Evolutionary conservation across 192 early-diverging fungal species (phyloP).

Genomic region (Rhizophagus sp.): DNA sequence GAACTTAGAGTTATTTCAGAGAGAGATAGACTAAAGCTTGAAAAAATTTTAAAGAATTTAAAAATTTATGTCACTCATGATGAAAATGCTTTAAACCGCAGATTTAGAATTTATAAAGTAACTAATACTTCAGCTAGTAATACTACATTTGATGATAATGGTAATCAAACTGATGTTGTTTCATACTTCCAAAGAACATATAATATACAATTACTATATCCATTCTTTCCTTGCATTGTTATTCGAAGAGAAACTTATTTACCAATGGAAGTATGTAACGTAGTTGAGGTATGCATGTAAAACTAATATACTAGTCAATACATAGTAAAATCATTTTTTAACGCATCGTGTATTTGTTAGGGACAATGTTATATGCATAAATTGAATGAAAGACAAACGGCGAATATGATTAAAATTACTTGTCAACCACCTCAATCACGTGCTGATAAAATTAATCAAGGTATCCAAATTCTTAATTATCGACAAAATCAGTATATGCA

Average conservation of each 20-base stretch:
- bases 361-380: neutral
- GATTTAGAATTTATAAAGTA: conserved; percentile 70
- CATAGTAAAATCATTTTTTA: no score
- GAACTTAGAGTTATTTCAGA: no score
- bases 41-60: conserved; percentile 55
- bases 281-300: conserved; percentile 46
- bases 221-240: conserved; percentile 80
- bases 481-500: neutral
- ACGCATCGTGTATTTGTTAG: neutral
- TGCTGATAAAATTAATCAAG: neutral
- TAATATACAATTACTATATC: conserved; percentile 66
- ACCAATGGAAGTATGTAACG: conserved; percentile 90
- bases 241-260: conserved; percentile 68
- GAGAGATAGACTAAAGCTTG: no score
- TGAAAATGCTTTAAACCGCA: conserved; percentile 51
- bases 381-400: neutral
- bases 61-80: conserved; percentile 61
- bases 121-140: conserved; percentile 63
- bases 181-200: conserved; percentile 79
- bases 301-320: neutral
- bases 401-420: neutral
- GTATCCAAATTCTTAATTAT: neutral
- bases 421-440: neutral
- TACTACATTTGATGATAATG: conserved; percentile 71
- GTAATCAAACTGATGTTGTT: conserved; percentile 61